phyloP scores from a whole-genome alignment of 2,329 filamentous ascomycete species.

The Cylindrodendrum hubeiense region DNA sequence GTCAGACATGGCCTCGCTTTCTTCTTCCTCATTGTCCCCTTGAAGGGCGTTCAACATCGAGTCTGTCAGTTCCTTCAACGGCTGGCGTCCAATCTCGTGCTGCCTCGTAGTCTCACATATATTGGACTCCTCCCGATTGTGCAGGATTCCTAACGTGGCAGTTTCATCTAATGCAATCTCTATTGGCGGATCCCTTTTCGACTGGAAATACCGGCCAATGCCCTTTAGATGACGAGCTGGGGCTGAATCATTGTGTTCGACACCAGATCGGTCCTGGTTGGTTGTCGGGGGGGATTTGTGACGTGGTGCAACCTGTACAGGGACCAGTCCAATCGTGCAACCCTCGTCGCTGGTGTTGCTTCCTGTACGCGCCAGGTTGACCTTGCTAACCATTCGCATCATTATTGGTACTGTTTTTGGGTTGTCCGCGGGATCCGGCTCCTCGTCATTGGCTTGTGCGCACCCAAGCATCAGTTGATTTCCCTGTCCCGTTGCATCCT shows the following conservation, averaged over 20 bases:
- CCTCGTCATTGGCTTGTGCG: not conserved
- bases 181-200: conserved; percentile 40
- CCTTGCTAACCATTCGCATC: conserved; percentile 46
- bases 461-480: not conserved
- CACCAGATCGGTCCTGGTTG: conserved; percentile 11
- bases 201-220: conserved; percentile 50
- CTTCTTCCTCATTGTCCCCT: conserved; percentile 28
- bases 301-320: conserved; percentile 43
- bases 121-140: conserved; percentile 15
- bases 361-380: conserved; percentile 50
- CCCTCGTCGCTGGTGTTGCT: conserved; percentile 49
- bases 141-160: conserved; percentile 40
- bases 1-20: conserved; percentile 6
- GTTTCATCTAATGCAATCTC: conserved; percentile 52
- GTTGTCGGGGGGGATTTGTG: conserved; percentile 13
- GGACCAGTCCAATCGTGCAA: conserved; percentile 30
- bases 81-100: conserved; percentile 28
- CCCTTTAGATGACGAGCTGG: conserved; percentile 32
- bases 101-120: conserved; percentile 19
- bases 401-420: conserved; percentile 19
- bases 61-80: conserved; percentile 40
- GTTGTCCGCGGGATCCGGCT: not conserved
- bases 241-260: conserved; percentile 13
- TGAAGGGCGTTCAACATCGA: conserved; percentile 35
- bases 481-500: not conserved